phyloP scores from a whole-genome alignment of 1,139 yeast species.

The Lodderomyces elongisporus region DNA sequence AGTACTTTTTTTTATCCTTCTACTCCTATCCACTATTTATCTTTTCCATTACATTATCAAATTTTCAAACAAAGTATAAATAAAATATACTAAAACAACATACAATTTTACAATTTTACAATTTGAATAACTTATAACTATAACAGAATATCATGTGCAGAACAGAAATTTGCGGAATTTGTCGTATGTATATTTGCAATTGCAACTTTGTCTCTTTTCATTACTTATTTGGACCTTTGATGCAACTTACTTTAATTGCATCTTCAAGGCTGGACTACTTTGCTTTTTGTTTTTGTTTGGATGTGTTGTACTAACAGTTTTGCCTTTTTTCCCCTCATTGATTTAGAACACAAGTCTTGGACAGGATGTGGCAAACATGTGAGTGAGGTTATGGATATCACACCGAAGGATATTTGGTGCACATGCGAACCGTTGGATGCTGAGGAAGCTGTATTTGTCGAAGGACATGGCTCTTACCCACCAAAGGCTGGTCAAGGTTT shows the following conservation, averaged over 20 bases:
- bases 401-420: slow-evolving; percentile 36
- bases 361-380: slow-evolving; percentile 35
- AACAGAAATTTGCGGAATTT: slow-evolving; percentile 33
- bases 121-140: too few species aligned
- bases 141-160: slow-evolving; percentile 36
- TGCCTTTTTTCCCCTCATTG: neutral
- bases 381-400: slow-evolving; percentile 27
- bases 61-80: too few species aligned
- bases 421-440: slow-evolving; percentile 26
- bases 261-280: too few species aligned
- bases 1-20: too few species aligned
- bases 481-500: slow-evolving; percentile 43
- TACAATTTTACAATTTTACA: too few species aligned
- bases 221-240: too few species aligned
- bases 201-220: neutral
- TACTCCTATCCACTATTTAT: too few species aligned
- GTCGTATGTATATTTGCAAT: slow-evolving; percentile 15
- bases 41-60: too few species aligned
- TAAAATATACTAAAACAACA: too few species aligned
- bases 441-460: slow-evolving; percentile 13
- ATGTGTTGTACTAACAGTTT: neutral
- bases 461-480: slow-evolving; percentile 29
- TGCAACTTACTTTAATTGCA: too few species aligned
- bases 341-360: slow-evolving; percentile 28
- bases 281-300: too few species aligned